Percentiles rank a stretch among this genome's conserved stretches.
These are phyloP conservation scores for Hyphochytrium catenoides DNA, from an alignment of 352 stramenopile species.

Conservation along the genomic window DNA sequence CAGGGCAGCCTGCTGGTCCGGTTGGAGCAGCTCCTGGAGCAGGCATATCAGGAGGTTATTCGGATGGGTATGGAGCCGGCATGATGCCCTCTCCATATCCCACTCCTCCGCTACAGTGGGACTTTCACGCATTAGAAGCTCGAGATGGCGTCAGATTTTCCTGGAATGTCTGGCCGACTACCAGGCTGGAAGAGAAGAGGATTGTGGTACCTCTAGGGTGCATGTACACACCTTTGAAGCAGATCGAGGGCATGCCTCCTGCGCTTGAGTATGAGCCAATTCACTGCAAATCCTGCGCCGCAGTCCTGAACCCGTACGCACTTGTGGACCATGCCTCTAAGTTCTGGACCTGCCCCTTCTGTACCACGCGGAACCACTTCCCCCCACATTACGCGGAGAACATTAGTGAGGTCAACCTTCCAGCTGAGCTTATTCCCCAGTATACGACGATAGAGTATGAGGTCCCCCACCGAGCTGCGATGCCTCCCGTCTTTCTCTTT, in stretches of 20 bases:
- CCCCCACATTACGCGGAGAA: slow-evolving; percentile 77
- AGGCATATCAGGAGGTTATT: too few species aligned
- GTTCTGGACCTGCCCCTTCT: slow-evolving; percentile 98
- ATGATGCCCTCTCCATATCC: too few species aligned
- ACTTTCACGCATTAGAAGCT: slow-evolving; percentile 51
- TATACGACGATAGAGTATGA: slow-evolving; percentile 99
- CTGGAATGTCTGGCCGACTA: slow-evolving; percentile 96
- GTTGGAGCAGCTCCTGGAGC: too few species aligned
- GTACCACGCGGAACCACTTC: slow-evolving; percentile 95
- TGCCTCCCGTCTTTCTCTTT: slow-evolving; percentile 96
- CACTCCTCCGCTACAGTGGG: slow-evolving; percentile 55
- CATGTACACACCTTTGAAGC: slow-evolving; percentile 89
- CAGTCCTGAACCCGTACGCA: slow-evolving; percentile 95
- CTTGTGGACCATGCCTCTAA: slow-evolving; percentile 97
- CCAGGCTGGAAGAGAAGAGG: slow-evolving; percentile 88
- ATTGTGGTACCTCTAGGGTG: slow-evolving; percentile 86
- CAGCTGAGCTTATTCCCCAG: slow-evolving; percentile 94
- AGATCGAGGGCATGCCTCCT: slow-evolving; percentile 74
- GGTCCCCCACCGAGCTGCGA: slow-evolving; percentile 67
- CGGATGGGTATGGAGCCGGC: too few species aligned
- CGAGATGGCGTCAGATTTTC: slow-evolving; percentile 88
- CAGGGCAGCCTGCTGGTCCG: too few species aligned
- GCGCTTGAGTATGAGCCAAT: slow-evolving; percentile 94
- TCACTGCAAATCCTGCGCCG: slow-evolving; percentile 87
- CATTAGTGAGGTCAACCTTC: slow-evolving; percentile 94